Conservation (phyloP, 2,329 filamentous ascomycete species). For the Clonostachys byssicola region DNA sequence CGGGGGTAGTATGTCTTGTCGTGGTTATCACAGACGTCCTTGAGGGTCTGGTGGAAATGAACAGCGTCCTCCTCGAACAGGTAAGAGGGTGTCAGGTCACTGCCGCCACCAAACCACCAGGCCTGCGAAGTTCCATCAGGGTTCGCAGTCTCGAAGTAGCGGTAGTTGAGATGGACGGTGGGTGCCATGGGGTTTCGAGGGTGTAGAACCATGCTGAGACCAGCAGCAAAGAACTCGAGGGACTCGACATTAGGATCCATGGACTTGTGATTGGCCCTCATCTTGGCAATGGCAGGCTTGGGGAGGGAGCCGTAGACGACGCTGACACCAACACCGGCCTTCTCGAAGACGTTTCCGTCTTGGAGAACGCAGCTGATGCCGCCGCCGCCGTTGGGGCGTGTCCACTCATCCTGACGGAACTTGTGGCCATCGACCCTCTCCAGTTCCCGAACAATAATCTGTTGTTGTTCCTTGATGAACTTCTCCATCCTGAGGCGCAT, state of each 20-base stretch:
- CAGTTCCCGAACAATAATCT: constrained; percentile 78
- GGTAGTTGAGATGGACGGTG: constrained; percentile 96
- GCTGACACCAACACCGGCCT: constrained; percentile 91
- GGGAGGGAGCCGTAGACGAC: constrained; percentile 92
- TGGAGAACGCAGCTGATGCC: constrained; percentile 94
- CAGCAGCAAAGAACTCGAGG: constrained; percentile 92
- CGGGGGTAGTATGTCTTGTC: constrained; percentile 87
- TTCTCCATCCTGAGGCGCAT: constrained; percentile 98
- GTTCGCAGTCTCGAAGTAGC: constrained; percentile 95
- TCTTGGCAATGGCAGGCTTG: constrained; percentile 81
- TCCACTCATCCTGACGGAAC: constrained; percentile 85
- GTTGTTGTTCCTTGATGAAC: constrained; percentile 90
- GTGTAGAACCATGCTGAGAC: constrained; percentile 88
- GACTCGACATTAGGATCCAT: constrained; percentile 74
- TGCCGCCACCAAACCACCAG: constrained; percentile 98
- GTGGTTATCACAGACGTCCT: constrained; percentile 89
- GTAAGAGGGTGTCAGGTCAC: constrained; percentile 88
- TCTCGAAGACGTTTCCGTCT: constrained; percentile 95
- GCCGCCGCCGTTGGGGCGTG: constrained; percentile 81
- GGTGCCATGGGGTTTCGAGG: constrained; percentile 95
- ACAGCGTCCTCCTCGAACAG: constrained; percentile 96
- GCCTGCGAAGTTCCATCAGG: constrained; percentile 75
- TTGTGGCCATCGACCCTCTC: constrained; percentile 78
- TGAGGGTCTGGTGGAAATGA: constrained; percentile 93
- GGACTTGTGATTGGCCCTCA: constrained; percentile 93